Base-by-base conservation (phyloP, 2,329 filamentous ascomycete species). In the Ophiostoma sp. region DNA sequence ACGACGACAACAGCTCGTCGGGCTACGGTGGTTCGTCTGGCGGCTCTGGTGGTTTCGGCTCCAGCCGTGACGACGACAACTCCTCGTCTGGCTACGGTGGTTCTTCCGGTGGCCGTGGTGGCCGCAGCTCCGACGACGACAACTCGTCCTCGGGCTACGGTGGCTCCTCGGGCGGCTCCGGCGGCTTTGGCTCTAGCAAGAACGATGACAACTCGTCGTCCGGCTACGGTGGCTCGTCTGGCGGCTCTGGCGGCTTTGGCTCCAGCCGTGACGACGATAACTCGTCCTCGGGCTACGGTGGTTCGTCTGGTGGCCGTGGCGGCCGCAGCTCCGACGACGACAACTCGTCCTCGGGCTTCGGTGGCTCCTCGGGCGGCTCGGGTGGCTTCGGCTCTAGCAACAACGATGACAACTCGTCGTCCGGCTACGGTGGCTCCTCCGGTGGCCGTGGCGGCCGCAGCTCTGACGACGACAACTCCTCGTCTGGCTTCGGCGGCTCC, bases 41-140 rank as follows among this genome's bases (percentile, higher is more conserved):
- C 16, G 47, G 47, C 27, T 55, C 41, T 44, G 49, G 55, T 4
- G 60, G 60, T 40, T 42, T 18, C 45, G 67, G 67, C 40, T 38
- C 27, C 40, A 14, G 63, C 38, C 52, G 52, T 5, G 76, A 77
- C 74, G 75, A 78, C 78, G 76, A 78, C 72, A 73, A 76, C 75
- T 73, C 67, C 64, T 73, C 74, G 75, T 76, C 72, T 72, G 74
- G 70, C 73, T 75, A 49, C 12, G 68, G 62, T 11, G 41, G 4
- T 18, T 60, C 41, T 7, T 49, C 68, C 67, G 73, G 75, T 66
- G n/a, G 49, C n/a, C 18, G 16, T 6, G 49, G 49, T 49, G 71
- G 69, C 62, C 71, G 14, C 38, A 4, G 62, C 49, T 49, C n/a
- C 16, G 7, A 55, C 27, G 5, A 66, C 8, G 38, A 58, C 44